These are phyloP conservation scores for Mentha longifolia DNA, from an alignment of 257 asterid genomes.

Conservation along the genomic window DNA sequence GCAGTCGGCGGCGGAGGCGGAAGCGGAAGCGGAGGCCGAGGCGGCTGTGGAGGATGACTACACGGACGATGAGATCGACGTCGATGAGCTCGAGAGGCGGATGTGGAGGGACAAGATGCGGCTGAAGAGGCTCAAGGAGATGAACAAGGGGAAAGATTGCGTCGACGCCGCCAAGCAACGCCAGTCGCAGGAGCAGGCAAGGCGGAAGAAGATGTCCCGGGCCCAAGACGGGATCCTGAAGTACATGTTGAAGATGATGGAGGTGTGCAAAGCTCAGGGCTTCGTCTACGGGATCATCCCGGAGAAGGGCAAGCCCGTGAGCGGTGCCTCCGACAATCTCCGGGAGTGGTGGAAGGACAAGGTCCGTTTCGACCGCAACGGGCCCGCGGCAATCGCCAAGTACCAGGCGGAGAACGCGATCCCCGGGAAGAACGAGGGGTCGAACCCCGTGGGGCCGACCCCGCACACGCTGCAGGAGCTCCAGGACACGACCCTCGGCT, in stretches of 20 bases:
- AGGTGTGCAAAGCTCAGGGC: slow-evolving; percentile 68
- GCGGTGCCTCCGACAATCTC: slow-evolving; percentile 65
- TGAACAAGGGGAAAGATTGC: slow-evolving; percentile 50
- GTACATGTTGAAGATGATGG: slow-evolving; percentile 74
- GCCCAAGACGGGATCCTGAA: slow-evolving; percentile 71
- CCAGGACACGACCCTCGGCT: slow-evolving; percentile 69
- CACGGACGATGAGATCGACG: slow-evolving; percentile 63
- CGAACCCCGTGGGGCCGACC: slow-evolving; percentile 47
- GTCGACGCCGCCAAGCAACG: slow-evolving; percentile 53
- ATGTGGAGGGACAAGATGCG: slow-evolving; percentile 68
- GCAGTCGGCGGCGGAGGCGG: slow-evolving; percentile 23
- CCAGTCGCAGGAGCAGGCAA: slow-evolving; percentile 66
- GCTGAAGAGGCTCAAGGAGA: slow-evolving; percentile 54
- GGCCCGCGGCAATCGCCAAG: slow-evolving; percentile 62
- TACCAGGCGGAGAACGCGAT: slow-evolving; percentile 48
- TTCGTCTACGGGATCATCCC: slow-evolving; percentile 65
- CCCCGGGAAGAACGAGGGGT: slow-evolving; percentile 46
- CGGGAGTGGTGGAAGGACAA: slow-evolving; percentile 77
- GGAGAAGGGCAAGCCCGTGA: slow-evolving; percentile 65
- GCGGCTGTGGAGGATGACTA: slow-evolving; percentile 53
- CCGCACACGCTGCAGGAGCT: slow-evolving; percentile 69
- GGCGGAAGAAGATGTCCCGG: slow-evolving; percentile 71
- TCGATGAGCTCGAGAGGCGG: slow-evolving; percentile 66
- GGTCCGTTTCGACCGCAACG: slow-evolving; percentile 65
- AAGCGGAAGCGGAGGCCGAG: slow-evolving; percentile 36